phyloP scores from a whole-genome alignment of 1,139 yeast genomes.

The Ogataea hybrid region DNA sequence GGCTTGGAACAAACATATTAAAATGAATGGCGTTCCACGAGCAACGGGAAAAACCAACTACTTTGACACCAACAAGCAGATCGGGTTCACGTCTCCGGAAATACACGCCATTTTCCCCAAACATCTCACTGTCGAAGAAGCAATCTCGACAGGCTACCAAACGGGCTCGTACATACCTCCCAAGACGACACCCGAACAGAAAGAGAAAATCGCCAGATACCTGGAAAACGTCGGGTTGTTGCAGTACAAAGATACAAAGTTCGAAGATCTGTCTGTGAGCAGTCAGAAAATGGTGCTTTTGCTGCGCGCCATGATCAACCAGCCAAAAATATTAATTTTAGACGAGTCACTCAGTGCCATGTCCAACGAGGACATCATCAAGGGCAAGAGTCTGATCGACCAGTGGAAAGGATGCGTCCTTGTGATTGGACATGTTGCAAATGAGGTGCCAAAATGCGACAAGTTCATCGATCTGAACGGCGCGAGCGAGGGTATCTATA shows the following conservation, averaged over 20 bases:
- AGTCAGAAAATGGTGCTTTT: conserved; percentile 79
- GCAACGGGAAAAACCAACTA: conserved; percentile 74
- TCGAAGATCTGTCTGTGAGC: conserved; percentile 59
- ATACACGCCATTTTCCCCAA: conserved; percentile 79
- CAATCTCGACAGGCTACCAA: conserved; percentile 72
- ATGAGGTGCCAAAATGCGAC: conserved; percentile 60
- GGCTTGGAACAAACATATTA: conserved; percentile 77
- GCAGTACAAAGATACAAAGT: conserved; percentile 37
- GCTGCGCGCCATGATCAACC: conserved; percentile 69
- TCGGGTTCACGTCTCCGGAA: conserved; percentile 92
- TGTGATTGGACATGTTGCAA: conserved; percentile 72
- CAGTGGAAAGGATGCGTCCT: conserved; percentile 64
- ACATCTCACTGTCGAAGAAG: conserved; percentile 48
- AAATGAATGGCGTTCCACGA: conserved; percentile 64
- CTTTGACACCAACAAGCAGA: conserved; percentile 72
- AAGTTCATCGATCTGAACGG: conserved; percentile 42
- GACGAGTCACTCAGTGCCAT: conserved; percentile 95
- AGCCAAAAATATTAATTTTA: conserved; percentile 73
- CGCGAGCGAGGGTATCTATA: conserved; percentile 31
- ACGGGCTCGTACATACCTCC: conserved; percentile 59
- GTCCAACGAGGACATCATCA: conserved; percentile 63
- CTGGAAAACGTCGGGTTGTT: conserved; percentile 36
- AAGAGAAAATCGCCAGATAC: conserved; percentile 34
- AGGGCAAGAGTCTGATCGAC: conserved; percentile 65
- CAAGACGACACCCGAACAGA: conserved; percentile 36